These are phyloP conservation scores for Medicago lupulina DNA, from an alignment of 306 rosid species.

Conservation along the genomic window DNA sequence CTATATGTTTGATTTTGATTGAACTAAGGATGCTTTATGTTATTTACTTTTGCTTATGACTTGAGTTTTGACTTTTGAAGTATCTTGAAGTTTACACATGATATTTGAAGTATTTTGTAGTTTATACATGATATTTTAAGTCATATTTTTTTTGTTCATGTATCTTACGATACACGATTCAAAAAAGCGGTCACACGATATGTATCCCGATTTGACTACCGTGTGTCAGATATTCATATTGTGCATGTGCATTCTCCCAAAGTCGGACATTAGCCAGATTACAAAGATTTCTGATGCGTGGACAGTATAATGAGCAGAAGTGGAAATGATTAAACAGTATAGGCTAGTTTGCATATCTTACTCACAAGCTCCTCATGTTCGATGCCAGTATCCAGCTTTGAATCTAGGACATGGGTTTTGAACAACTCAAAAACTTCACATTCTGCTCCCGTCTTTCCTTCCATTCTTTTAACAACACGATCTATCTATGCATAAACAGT, in stretches of 20 bases:
- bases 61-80: no score
- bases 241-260: conserved; percentile 27
- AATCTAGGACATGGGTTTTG: conserved; percentile 69
- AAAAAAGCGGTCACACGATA: no score
- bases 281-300: conserved; percentile 14
- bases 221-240: neutral
- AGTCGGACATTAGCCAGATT: conserved; percentile 20
- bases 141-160: no score
- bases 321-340: conserved; percentile 31
- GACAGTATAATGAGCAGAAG: conserved; percentile 35
- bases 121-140: no score
- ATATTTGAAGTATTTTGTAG: no score
- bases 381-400: conserved; percentile 77
- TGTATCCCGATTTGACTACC: no score
- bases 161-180: no score
- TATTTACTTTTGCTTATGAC: no score
- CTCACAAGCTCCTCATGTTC: conserved; percentile 95
- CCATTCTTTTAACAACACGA: conserved; percentile 61
- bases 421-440: conserved; percentile 77
- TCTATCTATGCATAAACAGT: conserved; percentile 67
- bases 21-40: no score
- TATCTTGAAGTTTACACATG: no score
- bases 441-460: conserved; percentile 54
- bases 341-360: conserved; percentile 44
- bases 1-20: no score